Evolutionary conservation across 371 early-diverging fungal species (phyloP).

Genomic region (Saksenaea oblongispora): DNA sequence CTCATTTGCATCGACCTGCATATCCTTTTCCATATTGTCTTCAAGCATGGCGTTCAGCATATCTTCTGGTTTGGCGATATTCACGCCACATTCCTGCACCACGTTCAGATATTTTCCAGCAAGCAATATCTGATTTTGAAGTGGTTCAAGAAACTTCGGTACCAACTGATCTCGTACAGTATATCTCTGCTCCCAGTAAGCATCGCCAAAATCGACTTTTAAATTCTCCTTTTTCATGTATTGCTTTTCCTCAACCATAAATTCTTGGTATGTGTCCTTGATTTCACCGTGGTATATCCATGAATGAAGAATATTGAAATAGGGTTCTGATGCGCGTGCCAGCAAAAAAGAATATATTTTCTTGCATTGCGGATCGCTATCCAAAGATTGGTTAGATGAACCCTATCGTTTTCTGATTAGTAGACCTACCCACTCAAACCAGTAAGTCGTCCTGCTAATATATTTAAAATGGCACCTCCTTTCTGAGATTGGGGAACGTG

Average conservation of each 20-base stretch:
- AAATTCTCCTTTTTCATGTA: constrained; percentile 65
- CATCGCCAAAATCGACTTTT: constrained; percentile 74
- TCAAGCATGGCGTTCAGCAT: constrained; percentile 32
- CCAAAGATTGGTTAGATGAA: not conserved
- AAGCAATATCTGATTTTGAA: constrained; percentile 76
- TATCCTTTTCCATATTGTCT: constrained; percentile 6
- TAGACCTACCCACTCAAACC: constrained; percentile 64
- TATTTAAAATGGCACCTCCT: constrained; percentile 65
- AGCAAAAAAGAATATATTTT: constrained; percentile 79
- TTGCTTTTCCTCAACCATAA: constrained; percentile 77
- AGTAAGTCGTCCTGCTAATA: constrained; percentile 63
- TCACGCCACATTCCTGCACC: constrained; percentile 81
- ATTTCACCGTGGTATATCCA: constrained; percentile 93
- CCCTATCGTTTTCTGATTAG: constrained; percentile 50
- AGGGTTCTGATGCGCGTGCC: constrained; percentile 78
- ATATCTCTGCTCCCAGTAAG: constrained; percentile 86
- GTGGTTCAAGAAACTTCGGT: constrained; percentile 77
- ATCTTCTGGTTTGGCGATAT: constrained; percentile 47
- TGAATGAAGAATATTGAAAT: constrained; percentile 72
- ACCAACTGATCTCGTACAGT: constrained; percentile 61
- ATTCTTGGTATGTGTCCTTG: constrained; percentile 84
- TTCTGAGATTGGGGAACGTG: constrained; percentile 53
- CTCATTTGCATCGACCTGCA: not conserved
- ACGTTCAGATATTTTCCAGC: constrained; percentile 96
- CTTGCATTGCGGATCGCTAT: constrained; percentile 73